phyloP scores from a whole-genome alignment of 768 basidiomycete species.

The Pholiota microspora region DNA sequence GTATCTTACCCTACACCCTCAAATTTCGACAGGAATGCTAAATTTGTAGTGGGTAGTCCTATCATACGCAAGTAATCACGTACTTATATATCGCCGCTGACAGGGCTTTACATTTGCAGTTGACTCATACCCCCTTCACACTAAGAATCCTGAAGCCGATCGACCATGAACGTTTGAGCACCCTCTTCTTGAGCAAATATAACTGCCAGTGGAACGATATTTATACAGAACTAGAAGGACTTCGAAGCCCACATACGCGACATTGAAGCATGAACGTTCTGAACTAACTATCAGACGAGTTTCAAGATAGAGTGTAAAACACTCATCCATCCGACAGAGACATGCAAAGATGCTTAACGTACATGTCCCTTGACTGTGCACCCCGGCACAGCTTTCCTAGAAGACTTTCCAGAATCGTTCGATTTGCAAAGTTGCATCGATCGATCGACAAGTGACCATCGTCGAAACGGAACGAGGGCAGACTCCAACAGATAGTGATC shows the following conservation, averaged over 20 bases:
- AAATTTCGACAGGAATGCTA: background rate
- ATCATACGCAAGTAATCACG: background rate
- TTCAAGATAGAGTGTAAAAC: background rate
- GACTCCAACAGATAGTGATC: background rate
- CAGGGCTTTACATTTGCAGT: no score
- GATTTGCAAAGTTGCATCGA: background rate
- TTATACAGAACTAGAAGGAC: background rate
- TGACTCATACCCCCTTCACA: background rate
- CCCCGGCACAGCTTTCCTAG: conserved; percentile 1
- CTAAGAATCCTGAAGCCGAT: background rate
- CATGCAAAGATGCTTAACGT: no score
- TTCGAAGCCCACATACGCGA: background rate
- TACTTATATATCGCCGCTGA: no score
- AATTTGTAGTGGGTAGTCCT: background rate
- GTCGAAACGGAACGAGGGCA: background rate
- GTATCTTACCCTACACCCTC: background rate
- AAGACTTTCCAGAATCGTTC: conserved; percentile 1
- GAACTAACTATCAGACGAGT: background rate
- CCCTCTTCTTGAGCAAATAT: background rate
- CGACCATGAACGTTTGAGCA: background rate
- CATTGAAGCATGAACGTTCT: background rate
- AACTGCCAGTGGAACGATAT: background rate
- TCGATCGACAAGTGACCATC: background rate
- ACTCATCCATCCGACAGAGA: background rate
- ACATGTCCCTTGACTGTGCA: background rate